Conservation (phyloP, 2,329 filamentous ascomycete species). For the Ophiostoma ips region DNA sequence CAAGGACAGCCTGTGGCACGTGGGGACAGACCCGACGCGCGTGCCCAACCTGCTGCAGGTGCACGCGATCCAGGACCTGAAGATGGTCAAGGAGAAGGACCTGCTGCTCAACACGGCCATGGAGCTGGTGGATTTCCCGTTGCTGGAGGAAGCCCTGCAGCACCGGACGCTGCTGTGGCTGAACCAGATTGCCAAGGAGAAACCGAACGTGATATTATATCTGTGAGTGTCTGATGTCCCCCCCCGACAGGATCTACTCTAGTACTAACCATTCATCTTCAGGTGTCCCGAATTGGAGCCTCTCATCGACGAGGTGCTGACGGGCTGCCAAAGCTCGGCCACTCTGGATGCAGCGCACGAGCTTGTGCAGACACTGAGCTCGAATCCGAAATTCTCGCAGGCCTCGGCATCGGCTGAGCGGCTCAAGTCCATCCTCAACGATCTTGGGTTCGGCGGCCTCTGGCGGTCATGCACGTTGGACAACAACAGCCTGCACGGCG, state of each 20-base stretch:
- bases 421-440: constrained; percentile 39
- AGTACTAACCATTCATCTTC: not conserved
- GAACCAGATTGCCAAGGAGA: constrained; percentile 37
- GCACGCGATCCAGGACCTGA: constrained; percentile 29
- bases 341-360: constrained; percentile 47
- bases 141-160: constrained; percentile 48
- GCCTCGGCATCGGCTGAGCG: constrained; percentile 33
- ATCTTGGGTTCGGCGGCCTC: constrained; percentile 49
- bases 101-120: constrained; percentile 49
- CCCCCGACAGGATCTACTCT: not conserved
- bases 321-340: constrained; percentile 47
- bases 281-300: constrained; percentile 43
- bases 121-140: constrained; percentile 51
- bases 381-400: constrained; percentile 35
- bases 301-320: constrained; percentile 46
- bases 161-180: constrained; percentile 46
- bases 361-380: constrained; percentile 44
- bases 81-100: constrained; percentile 42
- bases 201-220: constrained; percentile 42
- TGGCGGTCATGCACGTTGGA: constrained; percentile 44
- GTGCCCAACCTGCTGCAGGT: constrained; percentile 27
- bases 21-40: constrained; percentile 34
- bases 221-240: constrained; percentile 32
- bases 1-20: constrained; percentile 48
- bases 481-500: constrained; percentile 24